Evolutionary conservation across 768 basidiomycete genomes (phyloP).

Genomic region (Suillus brevipes): DNA sequence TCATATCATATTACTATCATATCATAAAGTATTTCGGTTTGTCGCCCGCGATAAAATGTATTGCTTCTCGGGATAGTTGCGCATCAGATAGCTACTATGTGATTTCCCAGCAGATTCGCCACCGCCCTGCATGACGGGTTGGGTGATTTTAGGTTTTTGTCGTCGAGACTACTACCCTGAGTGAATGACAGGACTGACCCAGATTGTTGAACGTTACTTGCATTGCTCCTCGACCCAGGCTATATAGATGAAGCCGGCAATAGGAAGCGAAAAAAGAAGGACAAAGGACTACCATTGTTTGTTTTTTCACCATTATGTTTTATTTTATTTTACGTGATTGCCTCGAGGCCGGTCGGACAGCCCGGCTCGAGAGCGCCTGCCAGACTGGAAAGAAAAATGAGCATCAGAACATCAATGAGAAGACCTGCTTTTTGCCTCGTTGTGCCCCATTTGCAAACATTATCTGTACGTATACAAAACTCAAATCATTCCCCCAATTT

Average conservation of each 20-base stretch:
- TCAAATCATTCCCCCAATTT: constrained; percentile 6
- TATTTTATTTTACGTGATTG: constrained; percentile 17
- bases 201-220: not conserved
- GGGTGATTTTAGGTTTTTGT: constrained; percentile 16
- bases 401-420: constrained; percentile 9
- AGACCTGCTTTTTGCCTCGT: constrained; percentile 11
- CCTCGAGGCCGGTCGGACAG: constrained; percentile 29
- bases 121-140: constrained; percentile 7
- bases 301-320: constrained; percentile 1
- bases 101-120: constrained; percentile 1
- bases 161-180: constrained; percentile 5
- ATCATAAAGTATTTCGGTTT: constrained; percentile 19
- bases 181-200: not conserved
- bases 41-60: constrained; percentile 6
- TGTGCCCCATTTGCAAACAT: constrained; percentile 19
- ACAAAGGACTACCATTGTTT: constrained; percentile 16
- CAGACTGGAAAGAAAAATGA: constrained; percentile 1
- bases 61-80: constrained; percentile 15
- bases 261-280: not conserved
- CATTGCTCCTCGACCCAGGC: not conserved
- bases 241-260: constrained; percentile 2
- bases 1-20: constrained; percentile 25
- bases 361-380: not conserved
- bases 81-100: constrained; percentile 19
- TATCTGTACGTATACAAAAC: constrained; percentile 30